Percentiles rank a stretch among this genome's conserved stretches.
These are phyloP conservation scores for Neonectria neomacrospora DNA, from an alignment of 2,329 filamentous ascomycete genomes.

Conservation along the genomic window DNA sequence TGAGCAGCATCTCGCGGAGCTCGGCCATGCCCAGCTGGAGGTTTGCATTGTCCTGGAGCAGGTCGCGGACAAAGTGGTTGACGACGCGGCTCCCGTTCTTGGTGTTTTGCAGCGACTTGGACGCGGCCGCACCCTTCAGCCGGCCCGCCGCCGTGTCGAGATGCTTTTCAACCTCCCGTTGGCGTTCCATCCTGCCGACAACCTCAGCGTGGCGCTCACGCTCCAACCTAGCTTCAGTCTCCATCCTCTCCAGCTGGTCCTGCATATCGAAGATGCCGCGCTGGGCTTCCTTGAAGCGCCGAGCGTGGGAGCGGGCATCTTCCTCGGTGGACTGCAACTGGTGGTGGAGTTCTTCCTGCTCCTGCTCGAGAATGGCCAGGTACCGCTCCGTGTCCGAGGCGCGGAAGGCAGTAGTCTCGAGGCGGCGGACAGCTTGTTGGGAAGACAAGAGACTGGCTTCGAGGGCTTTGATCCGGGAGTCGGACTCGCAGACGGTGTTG, in stretches of 20 bases:
- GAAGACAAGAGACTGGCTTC: constrained; percentile 81
- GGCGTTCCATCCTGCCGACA: constrained; percentile 83
- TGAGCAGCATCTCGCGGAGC: constrained; percentile 87
- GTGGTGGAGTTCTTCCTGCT: constrained; percentile 79
- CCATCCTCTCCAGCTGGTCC: constrained; percentile 88
- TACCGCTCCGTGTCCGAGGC: constrained; percentile 85
- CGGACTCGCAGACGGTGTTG: constrained; percentile 79
- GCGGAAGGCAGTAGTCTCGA: constrained; percentile 78
- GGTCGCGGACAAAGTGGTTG: constrained; percentile 95
- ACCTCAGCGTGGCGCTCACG: constrained; percentile 84
- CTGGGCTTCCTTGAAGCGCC: constrained; percentile 89
- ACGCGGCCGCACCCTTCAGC: constrained; percentile 82
- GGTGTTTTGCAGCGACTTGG: constrained; percentile 69
- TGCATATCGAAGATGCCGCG: constrained; percentile 81
- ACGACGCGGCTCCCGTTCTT: constrained; percentile 76
- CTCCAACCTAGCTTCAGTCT: constrained; percentile 83
- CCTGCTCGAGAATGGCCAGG: constrained; percentile 80
- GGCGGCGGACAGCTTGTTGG: constrained; percentile 78
- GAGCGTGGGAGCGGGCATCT: constrained; percentile 81
- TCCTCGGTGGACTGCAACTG: constrained; percentile 74
- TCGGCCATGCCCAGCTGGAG: constrained; percentile 93
- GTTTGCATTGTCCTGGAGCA: constrained; percentile 94
- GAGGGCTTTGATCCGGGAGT: constrained; percentile 80
- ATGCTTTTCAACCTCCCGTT: constrained; percentile 84
- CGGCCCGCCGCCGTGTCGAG: constrained; percentile 82